Conservation (phyloP, 2,329 filamentous ascomycete species). For the Paraconiothyrium brasiliense region DNA sequence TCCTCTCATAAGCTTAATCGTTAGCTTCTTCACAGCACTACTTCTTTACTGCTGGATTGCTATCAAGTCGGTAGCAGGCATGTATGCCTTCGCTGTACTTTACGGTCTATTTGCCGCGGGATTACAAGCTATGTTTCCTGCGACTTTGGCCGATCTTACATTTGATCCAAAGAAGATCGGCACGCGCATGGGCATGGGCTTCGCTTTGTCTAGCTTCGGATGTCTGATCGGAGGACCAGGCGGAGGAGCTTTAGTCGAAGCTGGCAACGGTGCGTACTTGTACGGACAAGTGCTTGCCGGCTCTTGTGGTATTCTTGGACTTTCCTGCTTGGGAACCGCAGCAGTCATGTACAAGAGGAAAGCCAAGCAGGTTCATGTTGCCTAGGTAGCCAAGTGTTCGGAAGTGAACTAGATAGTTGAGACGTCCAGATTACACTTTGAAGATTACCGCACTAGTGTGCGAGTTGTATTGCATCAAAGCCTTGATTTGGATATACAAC, state of each 20-base stretch:
- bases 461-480: no score
- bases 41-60: constrained; percentile 57
- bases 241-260: constrained; percentile 9
- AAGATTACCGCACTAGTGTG: no score
- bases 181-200: constrained; percentile 7
- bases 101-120: constrained; percentile 60
- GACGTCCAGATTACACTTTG: no score
- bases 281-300: constrained; percentile 9
- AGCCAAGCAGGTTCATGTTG: constrained; percentile 1
- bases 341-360: constrained; percentile 3
- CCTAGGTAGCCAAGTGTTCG: not conserved
- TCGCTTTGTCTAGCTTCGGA: constrained; percentile 8
- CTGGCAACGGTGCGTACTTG: not conserved
- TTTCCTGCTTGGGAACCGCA: not conserved
- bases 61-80: constrained; percentile 47
- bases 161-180: not conserved
- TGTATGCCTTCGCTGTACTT: constrained; percentile 55
- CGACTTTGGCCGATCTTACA: constrained; percentile 2
- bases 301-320: constrained; percentile 4
- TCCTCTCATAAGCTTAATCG: constrained; percentile 52
- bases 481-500: no score
- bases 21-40: constrained; percentile 50
- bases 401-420: no score
- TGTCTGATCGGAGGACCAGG: constrained; percentile 9
- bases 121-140: constrained; percentile 8